phyloP scores from a whole-genome alignment of 441 rosid genomes.

The Erodium moschatum region DNA sequence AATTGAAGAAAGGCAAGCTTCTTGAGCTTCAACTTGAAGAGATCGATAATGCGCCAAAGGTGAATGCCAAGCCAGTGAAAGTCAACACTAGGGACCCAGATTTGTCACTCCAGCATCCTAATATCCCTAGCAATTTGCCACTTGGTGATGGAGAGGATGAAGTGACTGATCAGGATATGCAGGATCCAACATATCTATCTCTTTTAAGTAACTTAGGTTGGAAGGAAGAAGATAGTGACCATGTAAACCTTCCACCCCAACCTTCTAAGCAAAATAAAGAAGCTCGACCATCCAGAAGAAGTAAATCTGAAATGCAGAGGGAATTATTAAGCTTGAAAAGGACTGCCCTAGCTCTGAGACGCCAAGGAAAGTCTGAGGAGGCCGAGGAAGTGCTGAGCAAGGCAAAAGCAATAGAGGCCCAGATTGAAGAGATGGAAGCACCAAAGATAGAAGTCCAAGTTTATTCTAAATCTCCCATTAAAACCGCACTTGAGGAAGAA shows the following conservation, averaged over 20 bases:
- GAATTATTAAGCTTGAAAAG: slow-evolving; percentile 77
- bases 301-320: slow-evolving; percentile 70
- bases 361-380: slow-evolving; percentile 66
- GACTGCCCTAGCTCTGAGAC: slow-evolving; percentile 67
- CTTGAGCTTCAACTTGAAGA: slow-evolving; percentile 70
- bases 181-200: slow-evolving; percentile 55
- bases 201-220: slow-evolving; percentile 56
- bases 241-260: slow-evolving; percentile 19
- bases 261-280: slow-evolving; percentile 25
- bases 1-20: slow-evolving; percentile 51
- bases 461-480: slow-evolving; percentile 23
- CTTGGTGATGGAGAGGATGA: slow-evolving; percentile 41
- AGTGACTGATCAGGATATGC: slow-evolving; percentile 60
- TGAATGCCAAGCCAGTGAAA: slow-evolving; percentile 24
- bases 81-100: slow-evolving; percentile 14
- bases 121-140: slow-evolving; percentile 20
- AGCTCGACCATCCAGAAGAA: slow-evolving; percentile 30
- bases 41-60: slow-evolving; percentile 39
- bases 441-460: slow-evolving; percentile 29
- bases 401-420: slow-evolving; percentile 56
- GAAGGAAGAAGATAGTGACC: slow-evolving; percentile 45
- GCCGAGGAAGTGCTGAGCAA: slow-evolving; percentile 58
- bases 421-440: slow-evolving; percentile 51
- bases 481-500: slow-evolving; percentile 28
- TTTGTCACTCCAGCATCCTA: no score